Percentiles rank a stretch among this genome's conserved stretches.
Conservation (phyloP, 139 green algal genomes). For the Chlorella sp. region DNA sequence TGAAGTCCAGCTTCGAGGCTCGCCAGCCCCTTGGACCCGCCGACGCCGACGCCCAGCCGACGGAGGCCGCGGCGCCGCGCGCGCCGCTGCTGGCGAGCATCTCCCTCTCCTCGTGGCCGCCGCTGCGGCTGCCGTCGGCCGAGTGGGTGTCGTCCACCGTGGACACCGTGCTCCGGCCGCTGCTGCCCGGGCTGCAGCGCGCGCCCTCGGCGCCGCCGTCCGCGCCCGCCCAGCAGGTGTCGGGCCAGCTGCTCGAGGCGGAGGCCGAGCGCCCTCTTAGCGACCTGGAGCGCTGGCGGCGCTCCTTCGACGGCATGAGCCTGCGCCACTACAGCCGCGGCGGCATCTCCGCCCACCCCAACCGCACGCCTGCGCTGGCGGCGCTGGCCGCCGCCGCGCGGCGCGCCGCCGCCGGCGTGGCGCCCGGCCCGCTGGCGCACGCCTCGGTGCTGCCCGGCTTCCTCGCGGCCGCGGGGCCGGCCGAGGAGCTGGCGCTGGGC, state of each 20-base stretch:
- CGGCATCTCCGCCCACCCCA: slow-evolving; percentile 2
- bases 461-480: not conserved
- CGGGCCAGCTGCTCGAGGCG: too few species aligned
- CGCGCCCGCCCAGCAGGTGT: too few species aligned
- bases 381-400: not conserved
- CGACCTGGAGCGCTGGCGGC: not conserved
- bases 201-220: slow-evolving; percentile 5
- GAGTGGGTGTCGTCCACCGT: slow-evolving; percentile 7
- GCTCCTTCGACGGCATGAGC: slow-evolving; percentile 18
- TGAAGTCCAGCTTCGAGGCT: too few species aligned
- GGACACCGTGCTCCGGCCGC: slow-evolving; percentile 11
- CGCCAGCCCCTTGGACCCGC: too few species aligned
- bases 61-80: not conserved
- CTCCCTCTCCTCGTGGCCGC: not conserved
- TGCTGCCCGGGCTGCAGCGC: not conserved
- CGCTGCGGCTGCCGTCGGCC: not conserved
- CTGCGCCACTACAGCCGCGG: slow-evolving; percentile 26
- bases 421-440: not conserved
- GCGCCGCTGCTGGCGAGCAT: not conserved
- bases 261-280: too few species aligned
- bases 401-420: not conserved
- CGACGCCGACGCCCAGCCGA: not conserved
- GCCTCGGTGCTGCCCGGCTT: not conserved
- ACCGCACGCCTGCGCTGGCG: slow-evolving; percentile 6
- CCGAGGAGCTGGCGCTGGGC: not conserved